Evolutionary conservation across 202 grass and related monocot species (phyloP).

Genomic region (Panicum hallii): DNA sequence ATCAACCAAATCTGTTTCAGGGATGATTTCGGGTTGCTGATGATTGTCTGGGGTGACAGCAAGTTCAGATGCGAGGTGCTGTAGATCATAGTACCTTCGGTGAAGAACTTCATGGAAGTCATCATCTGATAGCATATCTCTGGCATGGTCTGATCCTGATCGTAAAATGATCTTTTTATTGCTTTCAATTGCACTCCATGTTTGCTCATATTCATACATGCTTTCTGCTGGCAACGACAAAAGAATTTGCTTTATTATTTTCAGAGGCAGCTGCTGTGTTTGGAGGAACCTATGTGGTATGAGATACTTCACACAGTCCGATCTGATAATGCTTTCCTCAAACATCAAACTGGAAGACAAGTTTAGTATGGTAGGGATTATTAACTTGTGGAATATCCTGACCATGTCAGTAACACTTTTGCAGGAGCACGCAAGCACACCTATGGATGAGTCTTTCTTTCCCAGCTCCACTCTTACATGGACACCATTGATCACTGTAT

Average conservation of each 20-base stretch:
- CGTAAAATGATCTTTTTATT: constrained; percentile 61
- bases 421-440: constrained; percentile 80
- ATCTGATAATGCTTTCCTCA: constrained; percentile 81
- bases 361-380: constrained; percentile 77
- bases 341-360: constrained; percentile 67
- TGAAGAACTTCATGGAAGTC: constrained; percentile 89
- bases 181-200: constrained; percentile 70
- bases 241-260: constrained; percentile 78
- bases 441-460: constrained; percentile 62
- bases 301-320: constrained; percentile 69
- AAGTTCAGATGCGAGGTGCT: constrained; percentile 84
- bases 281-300: constrained; percentile 70
- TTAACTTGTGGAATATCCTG: constrained; percentile 70
- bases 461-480: constrained; percentile 76
- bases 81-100: constrained; percentile 85
- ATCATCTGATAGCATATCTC: constrained; percentile 81
- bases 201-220: constrained; percentile 83
- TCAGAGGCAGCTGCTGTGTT: constrained; percentile 68
- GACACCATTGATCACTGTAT: constrained; percentile 66
- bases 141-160: constrained; percentile 67
- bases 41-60: constrained; percentile 47
- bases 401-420: constrained; percentile 87
- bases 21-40: constrained; percentile 52
- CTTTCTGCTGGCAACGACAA: constrained; percentile 81
- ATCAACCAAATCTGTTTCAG: constrained; percentile 54